Percentiles rank a stretch among this genome's conserved stretches.
phyloP scores from a whole-genome alignment of 2,329 filamentous ascomycete species.

The Colletotrichum chrysophilum region DNA sequence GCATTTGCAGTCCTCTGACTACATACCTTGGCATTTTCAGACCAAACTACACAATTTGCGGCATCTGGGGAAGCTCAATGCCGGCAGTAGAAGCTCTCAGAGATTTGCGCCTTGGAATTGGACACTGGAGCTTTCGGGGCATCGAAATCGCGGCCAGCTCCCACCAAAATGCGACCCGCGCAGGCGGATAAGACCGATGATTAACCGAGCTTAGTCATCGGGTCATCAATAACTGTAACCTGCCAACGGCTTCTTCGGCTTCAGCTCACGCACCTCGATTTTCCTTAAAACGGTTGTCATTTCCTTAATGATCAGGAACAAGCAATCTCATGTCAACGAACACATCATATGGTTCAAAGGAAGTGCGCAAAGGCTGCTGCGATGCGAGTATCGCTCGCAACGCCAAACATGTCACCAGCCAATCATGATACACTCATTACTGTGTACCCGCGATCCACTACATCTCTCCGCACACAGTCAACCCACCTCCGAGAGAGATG shows the following conservation, averaged over 20 bases:
- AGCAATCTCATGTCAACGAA: background rate
- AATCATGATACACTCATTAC: background rate
- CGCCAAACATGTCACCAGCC: background rate
- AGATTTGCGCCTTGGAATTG: constrained; percentile 11
- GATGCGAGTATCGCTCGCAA: background rate
- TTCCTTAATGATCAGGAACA: background rate
- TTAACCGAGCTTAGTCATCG: constrained; percentile 20
- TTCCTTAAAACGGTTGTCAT: background rate
- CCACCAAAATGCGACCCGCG: constrained; percentile 19
- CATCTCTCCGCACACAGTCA: background rate
- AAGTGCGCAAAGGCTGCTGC: background rate
- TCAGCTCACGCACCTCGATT: background rate
- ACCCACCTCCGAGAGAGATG: background rate
- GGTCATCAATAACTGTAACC: background rate
- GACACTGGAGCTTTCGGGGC: constrained; percentile 8
- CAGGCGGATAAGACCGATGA: background rate
- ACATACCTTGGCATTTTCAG: constrained; percentile 17
- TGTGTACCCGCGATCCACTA: background rate
- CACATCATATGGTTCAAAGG: background rate
- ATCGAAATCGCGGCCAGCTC: constrained; percentile 9
- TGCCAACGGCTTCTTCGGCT: background rate
- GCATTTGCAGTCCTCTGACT: background rate
- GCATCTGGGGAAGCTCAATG: constrained; percentile 20
- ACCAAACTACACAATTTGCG: background rate
- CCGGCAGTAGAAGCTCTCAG: constrained; percentile 9